phyloP scores from a whole-genome alignment of 2,329 filamentous ascomycete genomes.

The Diaporthe ilicicola region DNA sequence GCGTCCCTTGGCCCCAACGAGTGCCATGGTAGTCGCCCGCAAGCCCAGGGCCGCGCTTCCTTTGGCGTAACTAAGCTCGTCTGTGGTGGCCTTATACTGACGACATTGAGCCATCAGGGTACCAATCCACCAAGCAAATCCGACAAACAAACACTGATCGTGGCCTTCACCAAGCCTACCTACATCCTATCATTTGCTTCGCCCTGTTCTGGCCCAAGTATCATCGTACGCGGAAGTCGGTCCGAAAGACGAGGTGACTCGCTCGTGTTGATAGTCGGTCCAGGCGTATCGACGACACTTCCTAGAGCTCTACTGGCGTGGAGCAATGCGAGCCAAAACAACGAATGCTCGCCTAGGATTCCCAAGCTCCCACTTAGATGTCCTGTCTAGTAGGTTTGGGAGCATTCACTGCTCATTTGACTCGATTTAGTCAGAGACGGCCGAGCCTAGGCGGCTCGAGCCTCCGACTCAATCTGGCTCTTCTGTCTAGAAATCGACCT shows the following conservation, averaged over 20 bases:
- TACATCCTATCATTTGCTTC: neutral
- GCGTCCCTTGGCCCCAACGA: neutral
- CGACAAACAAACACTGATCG: neutral
- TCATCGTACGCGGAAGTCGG: neutral
- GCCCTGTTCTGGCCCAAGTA: neutral
- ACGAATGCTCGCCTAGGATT: neutral
- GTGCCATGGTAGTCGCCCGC: neutral
- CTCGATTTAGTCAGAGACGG: neutral
- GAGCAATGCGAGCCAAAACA: neutral
- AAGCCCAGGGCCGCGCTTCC: neutral
- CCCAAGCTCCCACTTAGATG: neutral
- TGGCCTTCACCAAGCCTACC: neutral
- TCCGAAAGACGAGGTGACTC: neutral
- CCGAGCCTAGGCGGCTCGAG: neutral
- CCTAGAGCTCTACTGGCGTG: neutral
- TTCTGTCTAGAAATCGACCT: neutral
- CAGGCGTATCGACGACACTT: neutral
- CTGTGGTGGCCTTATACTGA: conserved; percentile 16
- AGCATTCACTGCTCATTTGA: neutral
- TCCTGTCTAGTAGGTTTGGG: neutral
- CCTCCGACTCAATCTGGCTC: neutral
- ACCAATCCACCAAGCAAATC: neutral
- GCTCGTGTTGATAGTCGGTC: neutral
- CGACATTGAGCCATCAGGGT: neutral
- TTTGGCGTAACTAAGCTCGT: neutral